Base-by-base conservation (phyloP, 2,329 filamentous ascomycete genomes). In the Xylariaceae sp. region DNA sequence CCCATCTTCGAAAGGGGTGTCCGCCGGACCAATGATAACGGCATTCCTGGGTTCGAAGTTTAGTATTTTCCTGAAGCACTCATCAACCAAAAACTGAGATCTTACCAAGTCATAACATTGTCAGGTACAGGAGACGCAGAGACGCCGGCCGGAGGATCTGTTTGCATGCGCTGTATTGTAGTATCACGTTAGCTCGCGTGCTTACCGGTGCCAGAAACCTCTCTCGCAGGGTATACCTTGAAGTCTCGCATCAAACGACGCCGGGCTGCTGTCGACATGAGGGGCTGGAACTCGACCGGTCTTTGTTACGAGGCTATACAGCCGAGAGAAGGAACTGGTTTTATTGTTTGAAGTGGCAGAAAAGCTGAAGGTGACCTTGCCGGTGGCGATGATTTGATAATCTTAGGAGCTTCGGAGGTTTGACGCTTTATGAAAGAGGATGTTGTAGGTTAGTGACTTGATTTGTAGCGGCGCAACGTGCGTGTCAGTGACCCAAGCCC, bases 191-290 rank as follows among this genome's bases (percentile, higher is more conserved):
- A 54, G 53, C 39, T 33, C 35, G 23, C 18, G 23, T 28, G 9
- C 31, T 30, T 47, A 12, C 34, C 16, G 39, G 36, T 34, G 36
- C 31, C 31, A 40, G 26, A 24, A 35, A 34, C 24, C 36, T 41
- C n/a, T n/a, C n/a, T n/a, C n/a, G n/a, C n/a, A n/a, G 30, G 34
- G 40, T 42, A 41, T 53, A 94, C 88, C 85, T 97, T 97, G 78
- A 97, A 97, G 73, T 97, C 92, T 64, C 92, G 86, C 92, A 98
- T 97, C 65, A 98, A 74, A 62, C 92, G 88, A 62, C 92, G 86
- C 62, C 92, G 85, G 53, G 92, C 92, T 53, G 90, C 85, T 49
- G 92, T 97, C 57, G 90, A 97, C 90, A 87, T 88, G 33, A 47
- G 53, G 53, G n/a, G n/a, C n/a, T n/a, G n/a, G n/a, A n/a, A n/a